Evolutionary conservation across 352 stramenopile genomes (phyloP), one percentile per base, ranked within the genome.

Genomic region (Ochromonadaceae sp.): DNA sequence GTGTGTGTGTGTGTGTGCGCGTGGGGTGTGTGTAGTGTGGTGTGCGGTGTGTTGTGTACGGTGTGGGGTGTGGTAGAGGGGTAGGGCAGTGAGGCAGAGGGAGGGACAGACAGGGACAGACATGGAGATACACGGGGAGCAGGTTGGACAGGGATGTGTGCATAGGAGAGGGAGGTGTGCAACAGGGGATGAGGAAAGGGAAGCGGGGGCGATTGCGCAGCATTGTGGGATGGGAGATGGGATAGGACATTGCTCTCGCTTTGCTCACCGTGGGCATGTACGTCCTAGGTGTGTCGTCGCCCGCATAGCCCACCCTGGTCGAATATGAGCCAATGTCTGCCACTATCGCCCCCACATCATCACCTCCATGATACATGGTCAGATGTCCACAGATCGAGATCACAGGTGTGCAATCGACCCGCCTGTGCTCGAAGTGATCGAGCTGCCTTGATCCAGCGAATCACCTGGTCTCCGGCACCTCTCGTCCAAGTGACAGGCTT

Each of bases 271-370:
- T 76, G 60, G 63, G 69, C 65, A 76, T 78, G 34, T 79, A 74
- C 1, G 69, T 63, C 25, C 60, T 39, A 0, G 78, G 78, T 61
- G 72, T 62, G 59, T 84, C 78, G 67, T 82, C 75, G 32, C 78
- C 78, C 10, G 78, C 76, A 58, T 72, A 82, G 0, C 78, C 78
- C 59, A 84, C 76, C 65, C 82, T 81, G 28, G 75, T 81, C 30
- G 75, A 66, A 59, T 77, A 77, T 0, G 67, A 73, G 34, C 78
- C 78, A 65, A 84, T 68, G 43, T 84, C 78, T 20, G 70, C 74
- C 0, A 84, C 78, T 43, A 84, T 14, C 20, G 52, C 35, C 1
- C 52, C 52, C 30, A 70, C 26, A 68, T 68, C 35, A 53, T 65
- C 56, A 26, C 65, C 65, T 43, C 53, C 31, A 30, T 30, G 32